phyloP scores from a whole-genome alignment of 140 eudicot species.

The Senecio squalidus region DNA sequence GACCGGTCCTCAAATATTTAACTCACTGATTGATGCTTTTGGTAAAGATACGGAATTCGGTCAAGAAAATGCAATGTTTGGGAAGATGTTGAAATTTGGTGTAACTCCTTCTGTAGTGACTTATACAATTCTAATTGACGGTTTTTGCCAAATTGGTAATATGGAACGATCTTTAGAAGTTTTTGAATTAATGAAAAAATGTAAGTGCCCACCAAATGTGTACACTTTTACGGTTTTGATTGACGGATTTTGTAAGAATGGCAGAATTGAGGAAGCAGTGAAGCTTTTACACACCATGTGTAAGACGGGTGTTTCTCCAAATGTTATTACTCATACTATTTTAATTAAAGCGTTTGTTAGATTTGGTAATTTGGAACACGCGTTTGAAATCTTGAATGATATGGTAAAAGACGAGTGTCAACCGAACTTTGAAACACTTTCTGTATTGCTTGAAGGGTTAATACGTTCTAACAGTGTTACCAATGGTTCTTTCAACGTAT shows the following conservation, averaged over 20 bases:
- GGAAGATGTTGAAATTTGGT: conserved; percentile 40
- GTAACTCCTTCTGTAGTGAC: conserved; percentile 44
- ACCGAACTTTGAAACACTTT: conserved; percentile 23
- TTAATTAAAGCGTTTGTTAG: conserved; percentile 25
- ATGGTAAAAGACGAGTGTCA: conserved; percentile 26
- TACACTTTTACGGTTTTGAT: conserved; percentile 38
- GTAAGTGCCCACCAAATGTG: conserved; percentile 35
- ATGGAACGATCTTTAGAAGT: conserved; percentile 18
- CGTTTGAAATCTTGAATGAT: conserved; percentile 24
- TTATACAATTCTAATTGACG: conserved; percentile 34
- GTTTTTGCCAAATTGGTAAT: conserved; percentile 25
- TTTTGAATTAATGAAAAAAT: conserved; percentile 32
- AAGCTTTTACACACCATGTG: conserved; percentile 27
- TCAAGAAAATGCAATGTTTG: conserved; percentile 27
- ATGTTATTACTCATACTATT: conserved; percentile 20
- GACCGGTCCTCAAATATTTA: conserved; percentile 36
- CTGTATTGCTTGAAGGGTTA: conserved; percentile 23
- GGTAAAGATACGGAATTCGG: conserved; percentile 27
- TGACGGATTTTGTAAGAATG: conserved; percentile 25
- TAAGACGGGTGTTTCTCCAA: conserved; percentile 25
- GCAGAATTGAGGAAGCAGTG: conserved; percentile 25
- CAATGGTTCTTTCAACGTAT: conserved; percentile 7
- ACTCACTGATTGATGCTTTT: conserved; percentile 37
- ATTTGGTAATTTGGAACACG: conserved; percentile 15
- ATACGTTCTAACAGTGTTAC: conserved; percentile 5